These are phyloP conservation scores for Xylariaceae sp. DNA, from an alignment of 2,329 filamentous ascomycete species.

Conservation along the genomic window DNA sequence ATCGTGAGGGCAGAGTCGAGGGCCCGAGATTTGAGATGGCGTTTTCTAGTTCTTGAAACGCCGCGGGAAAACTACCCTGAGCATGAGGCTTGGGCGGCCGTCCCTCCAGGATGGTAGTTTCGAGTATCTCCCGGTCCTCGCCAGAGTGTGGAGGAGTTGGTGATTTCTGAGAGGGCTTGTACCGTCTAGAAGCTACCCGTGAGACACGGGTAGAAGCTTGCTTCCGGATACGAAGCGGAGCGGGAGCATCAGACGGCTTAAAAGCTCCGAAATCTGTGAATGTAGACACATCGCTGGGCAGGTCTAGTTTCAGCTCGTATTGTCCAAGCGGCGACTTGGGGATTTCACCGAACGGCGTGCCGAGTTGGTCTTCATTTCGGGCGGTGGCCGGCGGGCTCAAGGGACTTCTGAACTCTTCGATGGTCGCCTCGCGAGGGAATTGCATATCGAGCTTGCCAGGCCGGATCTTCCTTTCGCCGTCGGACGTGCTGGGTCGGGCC, in stretches of 20 bases:
- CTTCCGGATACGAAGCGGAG: conserved; percentile 25
- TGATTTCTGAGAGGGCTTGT: conserved; percentile 23
- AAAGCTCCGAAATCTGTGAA: conserved; percentile 28
- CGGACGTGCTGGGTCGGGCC: conserved; percentile 32
- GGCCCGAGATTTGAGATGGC: conserved; percentile 25
- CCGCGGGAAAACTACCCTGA: conserved; percentile 25
- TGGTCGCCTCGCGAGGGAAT: conserved; percentile 32
- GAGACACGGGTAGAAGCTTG: conserved; percentile 15
- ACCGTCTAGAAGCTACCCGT: conserved; percentile 4
- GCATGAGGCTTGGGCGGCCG: conserved; percentile 25
- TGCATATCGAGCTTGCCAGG: conserved; percentile 46
- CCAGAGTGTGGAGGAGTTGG: conserved; percentile 36
- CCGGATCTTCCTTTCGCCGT: conserved; percentile 36
- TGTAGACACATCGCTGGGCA: conserved; percentile 26
- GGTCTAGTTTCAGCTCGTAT: conserved; percentile 35
- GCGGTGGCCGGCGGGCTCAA: conserved; percentile 6
- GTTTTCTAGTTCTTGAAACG: conserved; percentile 22
- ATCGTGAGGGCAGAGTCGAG: conserved; percentile 39
- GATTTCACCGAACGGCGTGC: conserved; percentile 20
- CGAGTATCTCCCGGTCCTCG: conserved; percentile 22
- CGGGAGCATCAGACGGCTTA: conserved; percentile 23
- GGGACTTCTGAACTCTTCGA: conserved; percentile 19
- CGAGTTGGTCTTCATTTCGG: conserved; percentile 13
- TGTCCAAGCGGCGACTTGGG: conserved; percentile 39
- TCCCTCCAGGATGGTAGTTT: conserved; percentile 13